Base-by-base conservation (phyloP, 352 stramenopile genomes). In the Elongisporangium senticosum region DNA sequence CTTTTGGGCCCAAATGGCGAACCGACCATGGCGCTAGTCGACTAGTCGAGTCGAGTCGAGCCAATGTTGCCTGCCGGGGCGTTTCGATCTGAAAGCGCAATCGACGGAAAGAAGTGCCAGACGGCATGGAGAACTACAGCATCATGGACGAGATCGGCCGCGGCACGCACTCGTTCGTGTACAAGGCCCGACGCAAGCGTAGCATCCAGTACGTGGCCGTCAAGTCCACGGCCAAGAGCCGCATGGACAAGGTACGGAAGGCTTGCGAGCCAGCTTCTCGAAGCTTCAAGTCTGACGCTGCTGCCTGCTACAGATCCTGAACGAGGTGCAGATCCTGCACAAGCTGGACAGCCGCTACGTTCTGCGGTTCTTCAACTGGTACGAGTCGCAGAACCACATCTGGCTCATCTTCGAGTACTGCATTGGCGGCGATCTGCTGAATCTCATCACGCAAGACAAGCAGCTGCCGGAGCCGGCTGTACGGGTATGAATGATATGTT, bases 71-170 rank as follows among this genome's bases (percentile, higher is more conserved):
- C 11, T 43, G 33, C 33, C 33, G 2, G 33, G 33, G 10, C 33
- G 33, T 43, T 43, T 43, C 33, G 33, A 37, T 17, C 33, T 10
- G 17, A 14, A 13, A 1, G 26, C 23, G 26, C 26, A 37, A 43
- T 43, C 33, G 33, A 43, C 33, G 13, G 33, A 43, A 43, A 43
- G 10, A 43, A 15, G 19, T 7, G 7, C n/a, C n/a, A n/a, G n/a
- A n/a, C n/a, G n/a, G n/a, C 24, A 98, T 98, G 90, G 90, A 98
- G 64, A 96, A 97, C 69, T 98, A 97, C 79, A 95, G 93, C 71
- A 97, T 98, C 57, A 97, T 97, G 64, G 86, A 97, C 66, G 90
- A 97, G 71, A 93, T 98, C 64, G 90, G 90, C 8, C 83, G 82
- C 53, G 92, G 92, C n/a, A 82, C 83, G 55, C 77, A 94, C 73